Evolutionary conservation across 768 basidiomycete species (phyloP).

Genomic region (Lentinus tigrinus): DNA sequence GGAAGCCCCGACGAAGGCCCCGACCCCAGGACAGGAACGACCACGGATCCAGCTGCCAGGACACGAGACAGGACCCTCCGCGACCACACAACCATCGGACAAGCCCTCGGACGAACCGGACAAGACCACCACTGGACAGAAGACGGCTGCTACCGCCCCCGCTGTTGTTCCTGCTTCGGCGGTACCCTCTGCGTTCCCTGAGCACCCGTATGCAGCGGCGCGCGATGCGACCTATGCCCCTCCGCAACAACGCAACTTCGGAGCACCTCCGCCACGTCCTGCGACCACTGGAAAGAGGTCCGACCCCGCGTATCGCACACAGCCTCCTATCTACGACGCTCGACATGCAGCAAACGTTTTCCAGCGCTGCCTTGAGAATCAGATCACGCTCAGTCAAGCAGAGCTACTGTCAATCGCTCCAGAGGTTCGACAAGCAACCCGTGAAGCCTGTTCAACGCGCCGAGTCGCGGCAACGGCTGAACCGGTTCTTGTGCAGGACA

Average conservation of each 20-base stretch:
- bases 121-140: background rate
- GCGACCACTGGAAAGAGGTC: background rate
- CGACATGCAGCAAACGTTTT: slow-evolving; percentile 4
- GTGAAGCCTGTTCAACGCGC: slow-evolving; percentile 1
- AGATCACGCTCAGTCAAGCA: background rate
- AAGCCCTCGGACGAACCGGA: background rate
- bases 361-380: slow-evolving; percentile 4
- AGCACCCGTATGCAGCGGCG: slow-evolving; percentile 7
- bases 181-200: slow-evolving; percentile 1
- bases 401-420: slow-evolving; percentile 5
- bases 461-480: no score
- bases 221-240: slow-evolving; percentile 5
- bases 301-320: slow-evolving; percentile 4
- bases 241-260: slow-evolving; percentile 13
- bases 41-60: background rate
- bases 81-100: background rate
- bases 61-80: background rate
- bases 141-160: background rate
- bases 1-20: background rate
- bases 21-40: background rate
- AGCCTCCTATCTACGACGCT: slow-evolving; percentile 1
- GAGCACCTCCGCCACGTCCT: slow-evolving; percentile 1
- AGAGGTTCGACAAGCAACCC: slow-evolving; percentile 1
- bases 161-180: background rate
- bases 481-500: no score